phyloP scores from a whole-genome alignment of 164 flowering plant species.

The Sextonia rubra region DNA sequence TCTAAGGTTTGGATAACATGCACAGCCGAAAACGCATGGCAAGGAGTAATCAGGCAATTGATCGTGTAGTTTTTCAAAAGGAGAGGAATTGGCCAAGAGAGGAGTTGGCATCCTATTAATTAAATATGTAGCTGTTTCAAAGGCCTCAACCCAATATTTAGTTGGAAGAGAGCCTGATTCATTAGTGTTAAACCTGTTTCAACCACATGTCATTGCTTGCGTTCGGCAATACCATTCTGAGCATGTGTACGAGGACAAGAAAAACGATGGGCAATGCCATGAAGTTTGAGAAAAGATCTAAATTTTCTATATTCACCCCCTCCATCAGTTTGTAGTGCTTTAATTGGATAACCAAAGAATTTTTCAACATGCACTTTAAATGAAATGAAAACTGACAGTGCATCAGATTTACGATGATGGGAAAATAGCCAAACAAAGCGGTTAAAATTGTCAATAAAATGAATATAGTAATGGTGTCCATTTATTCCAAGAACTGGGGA shows the following conservation, averaged over 20 bases:
- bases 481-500: neutral
- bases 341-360: neutral
- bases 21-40: too few species aligned
- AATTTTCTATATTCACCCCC: neutral
- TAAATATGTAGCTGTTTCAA: neutral
- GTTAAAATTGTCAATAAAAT: neutral
- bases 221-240: neutral
- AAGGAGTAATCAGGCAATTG: too few species aligned
- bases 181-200: neutral
- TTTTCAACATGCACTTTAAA: neutral
- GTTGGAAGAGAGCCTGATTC: neutral
- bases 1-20: too few species aligned
- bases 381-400: neutral
- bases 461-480: neutral
- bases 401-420: neutral
- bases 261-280: neutral
- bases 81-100: neutral
- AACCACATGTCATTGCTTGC: neutral
- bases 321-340: neutral
- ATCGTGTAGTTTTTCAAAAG: too few species aligned
- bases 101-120: constrained; percentile 1
- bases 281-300: neutral
- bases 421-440: neutral
- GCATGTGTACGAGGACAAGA: neutral
- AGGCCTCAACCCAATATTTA: neutral